Evolutionary conservation across 1,139 yeast species (phyloP).

Genomic region (Magnusiomyces magnusii): DNA sequence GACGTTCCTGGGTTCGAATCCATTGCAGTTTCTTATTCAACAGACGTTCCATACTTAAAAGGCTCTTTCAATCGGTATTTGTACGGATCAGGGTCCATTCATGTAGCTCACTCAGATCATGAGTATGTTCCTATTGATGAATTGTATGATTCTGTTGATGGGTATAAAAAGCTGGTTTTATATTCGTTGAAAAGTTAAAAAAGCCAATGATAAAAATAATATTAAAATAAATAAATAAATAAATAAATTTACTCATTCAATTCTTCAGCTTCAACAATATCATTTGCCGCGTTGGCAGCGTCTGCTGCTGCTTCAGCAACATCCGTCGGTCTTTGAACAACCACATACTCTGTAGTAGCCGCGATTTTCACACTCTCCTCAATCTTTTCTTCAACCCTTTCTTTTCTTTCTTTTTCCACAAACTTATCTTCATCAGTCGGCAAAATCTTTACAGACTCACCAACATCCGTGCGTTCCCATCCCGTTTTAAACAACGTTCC

Average conservation of each 20-base stretch:
- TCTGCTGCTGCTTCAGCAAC: neutral
- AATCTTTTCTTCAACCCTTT: neutral
- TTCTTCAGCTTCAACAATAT: neutral
- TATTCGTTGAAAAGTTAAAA: slow-evolving; percentile 17
- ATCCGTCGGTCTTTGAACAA: neutral
- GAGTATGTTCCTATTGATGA: slow-evolving; percentile 50
- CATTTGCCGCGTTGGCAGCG: neutral
- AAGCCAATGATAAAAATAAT: neutral
- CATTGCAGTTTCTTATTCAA: slow-evolving; percentile 49
- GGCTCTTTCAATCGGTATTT: slow-evolving; percentile 41
- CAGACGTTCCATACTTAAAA: slow-evolving; percentile 53
- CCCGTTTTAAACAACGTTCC: slow-evolving; percentile 54
- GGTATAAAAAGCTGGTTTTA: slow-evolving; percentile 45
- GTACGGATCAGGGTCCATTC: slow-evolving; percentile 64
- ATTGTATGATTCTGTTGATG: slow-evolving; percentile 47
- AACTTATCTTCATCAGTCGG: neutral
- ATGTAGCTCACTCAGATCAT: slow-evolving; percentile 56
- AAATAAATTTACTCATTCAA: neutral
- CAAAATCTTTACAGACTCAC: neutral
- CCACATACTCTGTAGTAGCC: neutral
- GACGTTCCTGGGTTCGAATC: slow-evolving; percentile 59
- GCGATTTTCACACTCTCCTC: neutral
- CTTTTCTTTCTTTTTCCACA: no score
- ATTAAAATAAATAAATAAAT: neutral
- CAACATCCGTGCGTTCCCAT: slow-evolving; percentile 38